Conservation (phyloP, 192 early-diverging fungal species). For the Funneliformis mosseae region DNA sequence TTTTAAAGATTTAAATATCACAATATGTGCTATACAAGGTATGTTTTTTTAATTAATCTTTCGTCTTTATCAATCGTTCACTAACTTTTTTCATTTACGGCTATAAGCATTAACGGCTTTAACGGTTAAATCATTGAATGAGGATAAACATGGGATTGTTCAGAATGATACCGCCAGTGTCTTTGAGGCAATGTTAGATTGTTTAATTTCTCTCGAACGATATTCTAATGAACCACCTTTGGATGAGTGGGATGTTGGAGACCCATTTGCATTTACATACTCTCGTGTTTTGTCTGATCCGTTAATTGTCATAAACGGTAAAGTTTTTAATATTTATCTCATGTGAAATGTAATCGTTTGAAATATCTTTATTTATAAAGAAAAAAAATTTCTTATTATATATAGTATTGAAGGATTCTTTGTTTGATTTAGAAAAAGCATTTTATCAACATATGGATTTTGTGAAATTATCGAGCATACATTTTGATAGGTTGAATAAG, state of each 20-base stretch:
- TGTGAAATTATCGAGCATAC: background rate
- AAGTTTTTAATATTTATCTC: background rate
- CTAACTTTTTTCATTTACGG: background rate
- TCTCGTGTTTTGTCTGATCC: constrained; percentile 10
- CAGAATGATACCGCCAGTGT: constrained; percentile 44
- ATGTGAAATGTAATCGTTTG: too few species aligned
- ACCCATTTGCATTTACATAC: background rate
- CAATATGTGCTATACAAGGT: constrained; percentile 21
- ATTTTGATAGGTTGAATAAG: constrained; percentile 16
- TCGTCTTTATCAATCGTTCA: background rate
- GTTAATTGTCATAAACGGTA: constrained; percentile 8
- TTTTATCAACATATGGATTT: constrained; percentile 6
- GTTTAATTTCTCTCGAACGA: constrained; percentile 41
- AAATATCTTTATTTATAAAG: background rate
- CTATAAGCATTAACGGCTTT: constrained; percentile 5
- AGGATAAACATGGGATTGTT: constrained; percentile 43
- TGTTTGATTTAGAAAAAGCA: constrained; percentile 3
- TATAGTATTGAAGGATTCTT: constrained; percentile 10
- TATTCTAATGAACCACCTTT: constrained; percentile 26
- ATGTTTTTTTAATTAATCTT: background rate
- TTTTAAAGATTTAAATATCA: constrained; percentile 17
- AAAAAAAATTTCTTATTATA: background rate
- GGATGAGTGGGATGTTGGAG: constrained; percentile 11
- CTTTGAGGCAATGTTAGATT: constrained; percentile 39
- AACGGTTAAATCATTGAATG: constrained; percentile 35